phyloP scores from a whole-genome alignment of 2,329 filamentous ascomycete species.

The Hypoxylon sp. region DNA sequence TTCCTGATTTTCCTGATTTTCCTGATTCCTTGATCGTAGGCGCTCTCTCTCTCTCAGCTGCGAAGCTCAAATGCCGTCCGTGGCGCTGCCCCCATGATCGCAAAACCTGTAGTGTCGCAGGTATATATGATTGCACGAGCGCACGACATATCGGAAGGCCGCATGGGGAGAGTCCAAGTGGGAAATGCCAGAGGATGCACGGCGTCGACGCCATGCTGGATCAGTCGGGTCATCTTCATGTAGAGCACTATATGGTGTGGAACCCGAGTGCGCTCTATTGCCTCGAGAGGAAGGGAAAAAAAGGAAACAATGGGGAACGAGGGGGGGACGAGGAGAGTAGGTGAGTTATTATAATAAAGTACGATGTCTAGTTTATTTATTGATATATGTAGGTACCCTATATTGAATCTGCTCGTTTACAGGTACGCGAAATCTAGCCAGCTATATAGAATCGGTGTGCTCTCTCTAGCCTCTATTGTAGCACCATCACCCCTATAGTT shows the following conservation, averaged over 20 bases:
- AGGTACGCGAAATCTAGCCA: not conserved
- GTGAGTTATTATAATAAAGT: constrained; percentile 6
- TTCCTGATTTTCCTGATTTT: not conserved
- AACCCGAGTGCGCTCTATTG: constrained; percentile 9
- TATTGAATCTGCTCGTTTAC: not conserved
- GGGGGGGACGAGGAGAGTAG: not conserved
- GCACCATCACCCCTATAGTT: not conserved
- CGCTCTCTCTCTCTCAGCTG: not conserved
- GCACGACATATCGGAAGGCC: constrained; percentile 40
- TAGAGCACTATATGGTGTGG: constrained; percentile 20
- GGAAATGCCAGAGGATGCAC: constrained; percentile 23
- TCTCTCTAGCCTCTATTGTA: not conserved
- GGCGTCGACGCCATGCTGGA: constrained; percentile 23
- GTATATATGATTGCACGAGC: constrained; percentile 16
- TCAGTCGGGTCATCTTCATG: constrained; percentile 29
- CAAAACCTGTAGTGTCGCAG: constrained; percentile 25
- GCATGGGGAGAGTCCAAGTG: constrained; percentile 28
- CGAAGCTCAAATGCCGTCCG: not conserved
- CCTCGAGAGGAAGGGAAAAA: constrained; percentile 2
- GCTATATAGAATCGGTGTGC: not conserved
- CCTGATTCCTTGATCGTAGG: constrained; percentile 11
- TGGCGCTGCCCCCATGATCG: constrained; percentile 29
- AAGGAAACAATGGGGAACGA: not conserved
- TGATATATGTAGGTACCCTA: constrained; percentile 19
- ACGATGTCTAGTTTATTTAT: constrained; percentile 3